These are phyloP conservation scores for Colletotrichum scovillei DNA, from an alignment of 2,329 filamentous ascomycete genomes.

Conservation along the genomic window DNA sequence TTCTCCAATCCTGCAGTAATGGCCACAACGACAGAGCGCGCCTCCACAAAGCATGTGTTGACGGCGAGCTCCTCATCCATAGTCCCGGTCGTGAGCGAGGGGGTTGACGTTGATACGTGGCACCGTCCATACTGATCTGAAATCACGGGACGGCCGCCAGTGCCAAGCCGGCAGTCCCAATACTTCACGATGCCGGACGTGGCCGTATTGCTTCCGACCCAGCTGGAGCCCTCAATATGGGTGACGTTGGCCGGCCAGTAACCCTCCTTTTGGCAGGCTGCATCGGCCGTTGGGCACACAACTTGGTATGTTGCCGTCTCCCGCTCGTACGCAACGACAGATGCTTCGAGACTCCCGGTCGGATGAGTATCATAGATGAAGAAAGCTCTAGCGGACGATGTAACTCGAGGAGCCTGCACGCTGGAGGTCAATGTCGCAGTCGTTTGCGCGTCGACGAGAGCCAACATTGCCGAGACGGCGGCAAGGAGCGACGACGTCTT, in stretches of 20 bases:
- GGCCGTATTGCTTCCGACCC: slow-evolving; percentile 24
- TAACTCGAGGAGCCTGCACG: background rate
- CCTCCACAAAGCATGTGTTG: slow-evolving; percentile 20
- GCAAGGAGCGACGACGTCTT: background rate
- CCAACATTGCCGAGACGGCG: background rate
- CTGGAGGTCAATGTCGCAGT: background rate
- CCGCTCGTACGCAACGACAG: slow-evolving; percentile 10
- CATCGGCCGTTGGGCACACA: slow-evolving; percentile 15
- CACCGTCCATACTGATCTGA: slow-evolving; percentile 15
- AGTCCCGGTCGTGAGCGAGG: background rate
- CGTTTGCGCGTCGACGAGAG: background rate
- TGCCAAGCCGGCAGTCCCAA: slow-evolving; percentile 19
- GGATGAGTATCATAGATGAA: slow-evolving; percentile 27
- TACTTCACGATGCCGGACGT: slow-evolving; percentile 20
- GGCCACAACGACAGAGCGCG: slow-evolving; percentile 19
- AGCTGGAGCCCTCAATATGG: slow-evolving; percentile 11
- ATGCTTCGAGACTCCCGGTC: slow-evolving; percentile 24
- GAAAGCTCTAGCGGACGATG: slow-evolving; percentile 16
- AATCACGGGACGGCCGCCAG: background rate
- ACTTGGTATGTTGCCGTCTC: slow-evolving; percentile 9
- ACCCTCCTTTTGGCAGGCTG: slow-evolving; percentile 13
- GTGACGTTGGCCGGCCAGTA: slow-evolving; percentile 25
- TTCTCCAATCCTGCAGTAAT: slow-evolving; percentile 26
- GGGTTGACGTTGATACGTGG: slow-evolving; percentile 14
- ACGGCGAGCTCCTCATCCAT: background rate